Conservation (phyloP, 805 yeast species). For the Saccharomycopsis fibuligera region DNA sequence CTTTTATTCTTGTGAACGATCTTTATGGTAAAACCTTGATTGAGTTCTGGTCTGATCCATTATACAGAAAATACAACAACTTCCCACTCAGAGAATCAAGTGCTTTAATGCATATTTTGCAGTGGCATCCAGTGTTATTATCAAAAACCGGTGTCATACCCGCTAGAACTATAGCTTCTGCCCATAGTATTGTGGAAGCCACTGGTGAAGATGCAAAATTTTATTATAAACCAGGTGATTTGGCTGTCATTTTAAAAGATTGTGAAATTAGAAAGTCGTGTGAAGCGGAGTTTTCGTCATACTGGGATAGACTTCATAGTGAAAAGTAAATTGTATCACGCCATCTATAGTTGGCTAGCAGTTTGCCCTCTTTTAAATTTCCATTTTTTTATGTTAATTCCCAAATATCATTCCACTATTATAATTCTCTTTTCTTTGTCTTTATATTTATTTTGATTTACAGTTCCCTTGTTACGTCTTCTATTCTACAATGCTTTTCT, state of each 20-base stretch:
- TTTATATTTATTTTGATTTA: too few species aligned
- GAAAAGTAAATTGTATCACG: neutral
- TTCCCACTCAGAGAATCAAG: slow-evolving; percentile 51
- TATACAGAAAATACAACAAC: slow-evolving; percentile 58
- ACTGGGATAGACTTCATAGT: slow-evolving; percentile 24
- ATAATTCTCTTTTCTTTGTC: too few species aligned
- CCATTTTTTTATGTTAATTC: neutral
- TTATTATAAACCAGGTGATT: slow-evolving; percentile 58
- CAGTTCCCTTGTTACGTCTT: neutral
- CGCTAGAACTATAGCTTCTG: slow-evolving; percentile 46
- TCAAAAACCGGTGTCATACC: slow-evolving; percentile 70
- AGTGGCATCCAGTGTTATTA: slow-evolving; percentile 88
- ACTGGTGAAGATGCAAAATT: slow-evolving; percentile 38
- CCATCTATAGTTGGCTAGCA: neutral
- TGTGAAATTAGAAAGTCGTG: slow-evolving; percentile 49
- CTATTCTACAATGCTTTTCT: too few species aligned
- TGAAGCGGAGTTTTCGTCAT: slow-evolving; percentile 39
- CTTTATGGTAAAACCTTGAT: slow-evolving; percentile 58
- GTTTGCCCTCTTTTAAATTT: neutral
- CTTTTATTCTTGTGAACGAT: slow-evolving; percentile 68
- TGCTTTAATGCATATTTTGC: slow-evolving; percentile 82
- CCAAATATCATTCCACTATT: neutral
- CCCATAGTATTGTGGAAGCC: slow-evolving; percentile 33
- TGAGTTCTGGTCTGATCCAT: slow-evolving; percentile 75
- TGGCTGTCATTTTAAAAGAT: slow-evolving; percentile 55